A percentile compares a stretch with the other conserved stretches of the same genome.
phyloP scores from a whole-genome alignment of 2,329 filamentous ascomycete genomes.

The Chlorencoelia australis region DNA sequence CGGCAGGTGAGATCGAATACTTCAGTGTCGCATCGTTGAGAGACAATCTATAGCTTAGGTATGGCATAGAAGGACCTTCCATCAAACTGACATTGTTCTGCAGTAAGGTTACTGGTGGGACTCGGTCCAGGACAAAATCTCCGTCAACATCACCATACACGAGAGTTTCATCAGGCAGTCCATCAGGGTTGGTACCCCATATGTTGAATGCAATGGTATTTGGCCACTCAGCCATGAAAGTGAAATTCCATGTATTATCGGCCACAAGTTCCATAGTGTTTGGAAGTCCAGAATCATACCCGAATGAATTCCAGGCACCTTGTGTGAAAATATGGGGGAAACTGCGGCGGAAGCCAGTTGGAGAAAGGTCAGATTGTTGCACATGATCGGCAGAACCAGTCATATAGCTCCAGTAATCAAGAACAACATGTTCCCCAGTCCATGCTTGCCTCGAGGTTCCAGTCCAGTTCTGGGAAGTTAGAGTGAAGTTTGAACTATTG shows the following conservation, averaged over 20 bases:
- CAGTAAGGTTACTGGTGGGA: conserved; percentile 46
- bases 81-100: conserved; percentile 49
- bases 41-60: conserved; percentile 31
- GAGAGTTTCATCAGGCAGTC: conserved; percentile 47
- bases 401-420: conserved; percentile 52
- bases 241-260: conserved; percentile 45
- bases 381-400: conserved; percentile 51
- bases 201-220: conserved; percentile 50
- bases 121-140: conserved; percentile 49
- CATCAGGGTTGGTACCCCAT: conserved; percentile 56
- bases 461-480: conserved; percentile 42
- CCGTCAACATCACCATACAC: conserved; percentile 52
- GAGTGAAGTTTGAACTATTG: conserved; percentile 36
- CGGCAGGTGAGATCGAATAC: conserved; percentile 42
- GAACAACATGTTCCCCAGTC: conserved; percentile 49
- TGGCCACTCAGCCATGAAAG: conserved; percentile 55
- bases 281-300: conserved; percentile 48
- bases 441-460: conserved; percentile 49
- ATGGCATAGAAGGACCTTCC: conserved; percentile 30
- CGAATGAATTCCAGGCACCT: conserved; percentile 53
- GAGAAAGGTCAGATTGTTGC: conserved; percentile 46
- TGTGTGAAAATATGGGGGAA: conserved; percentile 56
- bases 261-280: conserved; percentile 41
- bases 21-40: conserved; percentile 44
- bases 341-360: conserved; percentile 34